Evolutionary conservation across 2,329 filamentous ascomycete species (phyloP).

Genomic region (Acephala macrosclerotiorum): DNA sequence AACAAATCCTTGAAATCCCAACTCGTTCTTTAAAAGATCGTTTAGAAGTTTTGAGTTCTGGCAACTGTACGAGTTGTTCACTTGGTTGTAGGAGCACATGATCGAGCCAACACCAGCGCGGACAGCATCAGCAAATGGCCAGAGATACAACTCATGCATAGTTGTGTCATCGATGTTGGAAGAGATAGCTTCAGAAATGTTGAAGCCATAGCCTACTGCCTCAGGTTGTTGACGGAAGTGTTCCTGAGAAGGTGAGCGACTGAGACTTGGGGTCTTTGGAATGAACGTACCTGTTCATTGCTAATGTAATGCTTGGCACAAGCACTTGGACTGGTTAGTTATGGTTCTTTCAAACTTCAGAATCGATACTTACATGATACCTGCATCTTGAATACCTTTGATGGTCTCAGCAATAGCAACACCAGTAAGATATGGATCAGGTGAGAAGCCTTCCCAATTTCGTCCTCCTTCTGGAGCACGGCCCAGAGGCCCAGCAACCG

Average conservation of each 20-base stretch:
- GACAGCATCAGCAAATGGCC: conserved; percentile 65
- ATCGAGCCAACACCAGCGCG: conserved; percentile 79
- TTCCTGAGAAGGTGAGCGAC: conserved; percentile 55
- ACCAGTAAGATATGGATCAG: conserved; percentile 77
- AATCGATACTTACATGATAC: conserved; percentile 61
- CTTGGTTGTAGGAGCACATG: conserved; percentile 86
- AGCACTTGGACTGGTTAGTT: background rate
- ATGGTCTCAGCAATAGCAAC: conserved; percentile 76
- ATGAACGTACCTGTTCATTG: conserved; percentile 71
- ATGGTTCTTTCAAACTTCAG: background rate
- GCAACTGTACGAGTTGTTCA: conserved; percentile 83
- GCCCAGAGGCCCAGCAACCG: conserved; percentile 75
- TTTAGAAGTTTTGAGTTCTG: conserved; percentile 82
- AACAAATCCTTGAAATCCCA: conserved; percentile 83
- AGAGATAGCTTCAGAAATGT: conserved; percentile 66
- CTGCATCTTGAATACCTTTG: conserved; percentile 81
- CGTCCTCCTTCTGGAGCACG: conserved; percentile 71
- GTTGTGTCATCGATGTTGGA: conserved; percentile 65
- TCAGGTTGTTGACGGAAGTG: conserved; percentile 43
- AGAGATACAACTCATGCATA: conserved; percentile 66
- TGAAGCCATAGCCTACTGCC: conserved; percentile 64
- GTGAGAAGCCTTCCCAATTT: conserved; percentile 74
- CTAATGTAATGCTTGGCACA: conserved; percentile 77
- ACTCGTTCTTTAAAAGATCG: conserved; percentile 77
- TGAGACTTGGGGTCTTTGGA: background rate